Base-by-base conservation (phyloP, 257 asterid genomes). In the Penstemon barbatus region DNA sequence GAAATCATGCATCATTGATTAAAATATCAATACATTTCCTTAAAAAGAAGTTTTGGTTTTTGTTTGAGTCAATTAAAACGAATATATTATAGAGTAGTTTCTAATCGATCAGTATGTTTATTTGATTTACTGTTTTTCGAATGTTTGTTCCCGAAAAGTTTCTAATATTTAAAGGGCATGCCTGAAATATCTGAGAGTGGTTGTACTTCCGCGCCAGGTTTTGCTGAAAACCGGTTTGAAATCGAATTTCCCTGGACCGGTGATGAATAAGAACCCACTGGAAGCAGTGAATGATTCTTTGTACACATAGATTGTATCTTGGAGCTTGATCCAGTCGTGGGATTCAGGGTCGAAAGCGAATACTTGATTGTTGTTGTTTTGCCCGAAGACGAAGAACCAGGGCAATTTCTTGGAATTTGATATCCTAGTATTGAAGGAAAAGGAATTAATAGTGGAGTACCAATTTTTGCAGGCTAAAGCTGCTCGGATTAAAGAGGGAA, bases 401-500 rank as follows among this genome's bases (percentile, higher is more conserved):
- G 87, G 76, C 46, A 63, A 44, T 49, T 44, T 56, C n/a, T 49
- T 37, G 49, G 71, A 59, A 19, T 33, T 51, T 0, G 60, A 67
- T 9, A 56, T 33, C 46, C 8, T 61, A 40, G 76, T 65, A 25
- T 64, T 57, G 57, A 82, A 79, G 53, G 84, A 66, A 41, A 58
- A 4, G 12, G 75, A 75, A 0, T 52, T 56, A 6, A 78, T 52
- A 0, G 75, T 61, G 0, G 73, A 72, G 12, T 70, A 48, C 86
- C 86, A 81, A 5, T 6, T 51, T 63, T 81, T 81, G 79, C 77
- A 81, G 18, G 78, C 83, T 4, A 72, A 72, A n/a, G 86, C 13
- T 7, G 86, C 83, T 6, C 67, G 56, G 33, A 81, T 37, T 4
- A 81, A 50, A 50, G 79, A 74, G 39, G 74, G 46, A 51, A 75